Base-by-base conservation (phyloP, 1,284 basidiomycete genomes). In the Tranzscheliella williamsii region DNA sequence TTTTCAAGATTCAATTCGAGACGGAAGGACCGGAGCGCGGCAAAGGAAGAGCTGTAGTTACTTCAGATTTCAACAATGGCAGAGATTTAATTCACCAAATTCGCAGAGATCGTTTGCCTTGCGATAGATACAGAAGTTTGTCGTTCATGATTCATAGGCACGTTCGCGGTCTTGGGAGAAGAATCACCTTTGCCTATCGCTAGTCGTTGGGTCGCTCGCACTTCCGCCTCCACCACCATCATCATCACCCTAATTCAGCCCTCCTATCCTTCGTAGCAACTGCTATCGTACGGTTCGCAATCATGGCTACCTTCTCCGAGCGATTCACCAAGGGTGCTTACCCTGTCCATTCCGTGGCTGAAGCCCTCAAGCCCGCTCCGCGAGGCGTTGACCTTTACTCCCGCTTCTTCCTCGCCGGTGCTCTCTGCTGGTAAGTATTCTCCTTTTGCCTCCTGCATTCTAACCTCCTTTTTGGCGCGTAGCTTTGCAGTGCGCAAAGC, bases 401-500 rank as follows among this genome's bases (percentile, higher is more conserved):
- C 43, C 77, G 81, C 52, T 82, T 83, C 79, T 81, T 81, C 61
- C 76, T 96, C 62, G 91, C 91, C 76, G 91, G 92, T 85, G 84
- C 85, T 67, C 84, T 94, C 70, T 91, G 92, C 61, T 96, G 69
- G 64, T 64, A 43, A 61, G 64, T 30, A 18, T 22, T 12, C n/a
- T 12, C 33, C 18, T 23, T 18, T 37, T 17, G 11, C 27, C 32
- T 20, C 16, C 21, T 20, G 6, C 16, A 5, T 11, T 13, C 15
- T 13, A 7, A 17, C 11, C 29, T 42, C 51, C 69, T 92, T 76
- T 90, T n/a, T n/a, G n/a, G n/a, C n/a, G n/a, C n/a, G n/a, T n/a
- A n/a, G n/a, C n/a, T n/a, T n/a, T n/a, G n/a, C n/a, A n/a, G n/a
- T n/a, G n/a, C n/a, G n/a, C n/a, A n/a, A n/a, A n/a, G n/a, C n/a